Evolutionary conservation across 352 stramenopile species (phyloP).

Genomic region (Phytopythium kandeliae): DNA sequence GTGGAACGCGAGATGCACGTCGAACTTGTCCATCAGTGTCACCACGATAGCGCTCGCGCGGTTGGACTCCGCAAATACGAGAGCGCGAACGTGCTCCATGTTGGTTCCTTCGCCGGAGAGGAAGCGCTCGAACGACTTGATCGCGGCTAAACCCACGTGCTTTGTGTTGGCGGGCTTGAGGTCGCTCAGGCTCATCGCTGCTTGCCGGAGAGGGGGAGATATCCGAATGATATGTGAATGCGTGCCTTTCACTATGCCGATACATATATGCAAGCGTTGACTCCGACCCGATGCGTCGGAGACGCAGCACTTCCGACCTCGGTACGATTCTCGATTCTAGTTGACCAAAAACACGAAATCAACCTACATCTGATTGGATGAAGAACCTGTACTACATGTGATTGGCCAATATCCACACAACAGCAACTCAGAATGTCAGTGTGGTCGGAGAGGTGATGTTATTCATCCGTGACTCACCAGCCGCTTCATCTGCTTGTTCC

Average conservation of each 20-base stretch:
- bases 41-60: slow-evolving; percentile 2
- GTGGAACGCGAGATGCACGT: no score
- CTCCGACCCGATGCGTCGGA: slow-evolving; percentile 6
- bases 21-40: slow-evolving; percentile 13
- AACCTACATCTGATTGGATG: background rate
- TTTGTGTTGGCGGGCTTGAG: slow-evolving; percentile 17
- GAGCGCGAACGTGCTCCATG: slow-evolving; percentile 6
- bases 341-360: slow-evolving; percentile 3
- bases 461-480: no score
- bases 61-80: slow-evolving; percentile 1
- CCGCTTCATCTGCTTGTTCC: no score
- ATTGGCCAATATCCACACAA: background rate
- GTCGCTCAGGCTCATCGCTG: slow-evolving; percentile 14
- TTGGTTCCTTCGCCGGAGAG: slow-evolving; percentile 5
- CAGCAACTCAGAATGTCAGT: background rate
- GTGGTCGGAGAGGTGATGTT: slow-evolving; percentile 3
- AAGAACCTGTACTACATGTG: background rate
- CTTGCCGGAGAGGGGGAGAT: slow-evolving; percentile 5
- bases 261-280: slow-evolving; percentile 4
- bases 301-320: background rate
- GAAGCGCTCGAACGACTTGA: slow-evolving; percentile 13
- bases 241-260: background rate
- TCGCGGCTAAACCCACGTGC: slow-evolving; percentile 3
- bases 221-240: slow-evolving; percentile 3
- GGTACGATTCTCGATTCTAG: background rate